These are phyloP conservation scores for Meredithiella fracta DNA, from an alignment of 2,329 filamentous ascomycete species.

Conservation along the genomic window DNA sequence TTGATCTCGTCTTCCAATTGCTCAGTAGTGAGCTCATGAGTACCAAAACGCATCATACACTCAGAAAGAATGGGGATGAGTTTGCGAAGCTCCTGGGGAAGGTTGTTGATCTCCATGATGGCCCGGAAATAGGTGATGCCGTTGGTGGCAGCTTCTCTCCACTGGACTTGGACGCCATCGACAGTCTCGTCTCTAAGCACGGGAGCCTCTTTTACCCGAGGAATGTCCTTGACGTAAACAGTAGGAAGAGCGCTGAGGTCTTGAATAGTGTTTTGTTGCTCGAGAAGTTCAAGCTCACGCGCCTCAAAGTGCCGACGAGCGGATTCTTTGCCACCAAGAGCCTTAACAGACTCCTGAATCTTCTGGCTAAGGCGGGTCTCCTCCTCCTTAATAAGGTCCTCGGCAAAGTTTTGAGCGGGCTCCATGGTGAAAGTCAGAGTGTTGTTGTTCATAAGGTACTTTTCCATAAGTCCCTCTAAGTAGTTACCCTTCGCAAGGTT, in stretches of 20 bases:
- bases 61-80: slow-evolving; percentile 84
- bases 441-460: slow-evolving; percentile 76
- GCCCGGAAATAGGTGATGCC: slow-evolving; percentile 92
- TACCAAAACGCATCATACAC: slow-evolving; percentile 83
- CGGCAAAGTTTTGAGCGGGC: slow-evolving; percentile 58
- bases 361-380: slow-evolving; percentile 55
- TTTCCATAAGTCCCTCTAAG: slow-evolving; percentile 69
- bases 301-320: slow-evolving; percentile 57
- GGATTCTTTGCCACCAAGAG: slow-evolving; percentile 53
- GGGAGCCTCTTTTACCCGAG: slow-evolving; percentile 50
- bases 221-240: slow-evolving; percentile 77
- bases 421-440: slow-evolving; percentile 89
- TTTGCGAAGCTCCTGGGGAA: slow-evolving; percentile 71
- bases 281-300: slow-evolving; percentile 63
- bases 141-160: slow-evolving; percentile 86
- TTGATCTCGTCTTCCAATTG: slow-evolving; percentile 92
- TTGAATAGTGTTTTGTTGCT: slow-evolving; percentile 69
- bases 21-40: slow-evolving; percentile 75
- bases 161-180: slow-evolving; percentile 57
- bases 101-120: slow-evolving; percentile 58
- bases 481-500: slow-evolving; percentile 62
- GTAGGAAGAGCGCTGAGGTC: slow-evolving; percentile 79
- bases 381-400: slow-evolving; percentile 63
- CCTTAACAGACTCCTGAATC: slow-evolving; percentile 50
- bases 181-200: slow-evolving; percentile 47